These are phyloP conservation scores for Phyllosticta capitalensis DNA, from an alignment of 2,329 filamentous ascomycete genomes.

Conservation along the genomic window DNA sequence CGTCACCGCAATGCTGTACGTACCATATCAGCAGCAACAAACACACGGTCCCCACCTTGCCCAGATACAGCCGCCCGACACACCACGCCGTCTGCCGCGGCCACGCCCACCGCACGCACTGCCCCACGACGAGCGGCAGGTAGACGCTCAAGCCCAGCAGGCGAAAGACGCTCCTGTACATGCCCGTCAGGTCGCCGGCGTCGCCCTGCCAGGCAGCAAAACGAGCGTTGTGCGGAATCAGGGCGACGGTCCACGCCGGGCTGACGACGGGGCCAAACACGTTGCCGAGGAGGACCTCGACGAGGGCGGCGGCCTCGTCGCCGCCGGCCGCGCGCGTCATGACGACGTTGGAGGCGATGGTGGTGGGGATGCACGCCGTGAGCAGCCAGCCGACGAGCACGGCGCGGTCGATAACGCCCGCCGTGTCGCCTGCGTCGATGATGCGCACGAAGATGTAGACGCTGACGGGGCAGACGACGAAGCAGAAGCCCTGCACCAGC, in stretches of 20 bases:
- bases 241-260: slow-evolving; percentile 8
- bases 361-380: slow-evolving; percentile 10
- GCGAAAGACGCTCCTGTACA: slow-evolving; percentile 9
- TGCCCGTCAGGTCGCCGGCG: slow-evolving; percentile 3
- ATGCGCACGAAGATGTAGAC: slow-evolving; percentile 6
- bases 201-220: slow-evolving; percentile 5
- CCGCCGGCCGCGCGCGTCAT: slow-evolving; percentile 9
- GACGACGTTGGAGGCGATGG: slow-evolving; percentile 8
- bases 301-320: slow-evolving; percentile 8
- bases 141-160: slow-evolving; percentile 8
- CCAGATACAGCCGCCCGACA: background rate
- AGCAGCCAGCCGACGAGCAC: slow-evolving; percentile 9
- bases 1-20: too few relatives aligned
- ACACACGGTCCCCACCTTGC: slow-evolving; percentile 6
- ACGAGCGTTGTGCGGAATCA: background rate
- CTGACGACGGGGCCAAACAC: slow-evolving; percentile 5
- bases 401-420: background rate
- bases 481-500: slow-evolving; percentile 8
- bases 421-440: slow-evolving; percentile 2
- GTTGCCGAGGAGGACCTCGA: slow-evolving; percentile 10
- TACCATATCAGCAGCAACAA: slow-evolving; percentile 9
- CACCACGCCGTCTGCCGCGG: background rate
- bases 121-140: slow-evolving; percentile 6
- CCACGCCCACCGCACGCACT: slow-evolving; percentile 8
- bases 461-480: slow-evolving; percentile 3